Percentiles rank a stretch among this genome's conserved stretches.
Conservation (phyloP, 2,329 filamentous ascomycete genomes). For the Penicillium nordicum region DNA sequence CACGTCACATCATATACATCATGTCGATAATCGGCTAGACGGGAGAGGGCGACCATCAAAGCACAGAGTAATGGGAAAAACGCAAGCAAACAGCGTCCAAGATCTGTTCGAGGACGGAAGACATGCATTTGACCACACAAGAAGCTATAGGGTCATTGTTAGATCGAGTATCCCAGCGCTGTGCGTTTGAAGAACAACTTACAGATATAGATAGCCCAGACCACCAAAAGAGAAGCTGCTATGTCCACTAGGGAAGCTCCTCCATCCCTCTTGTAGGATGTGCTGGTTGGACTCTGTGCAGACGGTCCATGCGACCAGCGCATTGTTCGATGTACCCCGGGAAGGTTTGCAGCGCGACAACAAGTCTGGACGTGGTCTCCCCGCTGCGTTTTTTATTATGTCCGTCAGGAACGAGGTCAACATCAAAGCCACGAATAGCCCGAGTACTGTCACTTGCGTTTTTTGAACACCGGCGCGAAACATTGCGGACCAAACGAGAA, state of each 20-base stretch:
- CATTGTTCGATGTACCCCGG: slow-evolving; percentile 53
- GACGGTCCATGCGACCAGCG: slow-evolving; percentile 49
- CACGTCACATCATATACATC: slow-evolving; percentile 61
- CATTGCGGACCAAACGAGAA: slow-evolving; percentile 64
- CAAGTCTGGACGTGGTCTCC: slow-evolving; percentile 78
- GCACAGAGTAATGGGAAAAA: slow-evolving; percentile 56
- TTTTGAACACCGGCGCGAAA: slow-evolving; percentile 68
- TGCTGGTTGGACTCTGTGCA: slow-evolving; percentile 53
- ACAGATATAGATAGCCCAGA: slow-evolving; percentile 56
- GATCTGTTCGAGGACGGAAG: slow-evolving; percentile 56
- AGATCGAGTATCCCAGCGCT: neutral
- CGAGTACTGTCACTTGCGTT: slow-evolving; percentile 78
- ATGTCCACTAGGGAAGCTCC: slow-evolving; percentile 63
- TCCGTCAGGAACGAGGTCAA: slow-evolving; percentile 83
- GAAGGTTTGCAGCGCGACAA: slow-evolving; percentile 80
- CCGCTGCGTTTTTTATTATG: slow-evolving; percentile 83
- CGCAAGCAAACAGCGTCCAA: slow-evolving; percentile 54
- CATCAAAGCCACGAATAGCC: slow-evolving; percentile 71
- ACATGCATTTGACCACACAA: slow-evolving; percentile 56
- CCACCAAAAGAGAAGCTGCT: slow-evolving; percentile 60
- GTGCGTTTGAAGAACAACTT: slow-evolving; percentile 13
- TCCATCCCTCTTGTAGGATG: slow-evolving; percentile 61
- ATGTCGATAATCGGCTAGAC: slow-evolving; percentile 63
- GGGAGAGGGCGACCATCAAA: slow-evolving; percentile 57
- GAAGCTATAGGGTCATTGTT: slow-evolving; percentile 31